Evolutionary conservation across 2,329 filamentous ascomycete genomes (phyloP).

Genomic region (Nemania diffusa): DNA sequence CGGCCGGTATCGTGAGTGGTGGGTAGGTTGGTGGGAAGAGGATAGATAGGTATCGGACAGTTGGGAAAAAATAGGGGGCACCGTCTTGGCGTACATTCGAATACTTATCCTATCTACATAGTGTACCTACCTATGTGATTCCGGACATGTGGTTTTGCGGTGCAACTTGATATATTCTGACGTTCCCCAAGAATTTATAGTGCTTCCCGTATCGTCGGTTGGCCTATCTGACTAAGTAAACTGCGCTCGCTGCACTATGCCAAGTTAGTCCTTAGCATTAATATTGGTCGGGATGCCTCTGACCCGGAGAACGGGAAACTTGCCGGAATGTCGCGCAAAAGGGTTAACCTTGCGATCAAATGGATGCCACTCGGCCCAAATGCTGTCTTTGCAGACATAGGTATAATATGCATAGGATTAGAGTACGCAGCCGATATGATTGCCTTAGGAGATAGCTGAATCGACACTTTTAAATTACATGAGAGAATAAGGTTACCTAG

Average conservation of each 20-base stretch:
- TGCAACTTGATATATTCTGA: background rate
- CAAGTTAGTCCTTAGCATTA: no score
- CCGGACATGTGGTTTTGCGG: background rate
- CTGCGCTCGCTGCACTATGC: no score
- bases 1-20: slow-evolving; percentile 25
- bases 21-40: background rate
- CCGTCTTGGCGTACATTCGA: slow-evolving; percentile 28
- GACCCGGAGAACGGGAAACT: slow-evolving; percentile 12
- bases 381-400: no score
- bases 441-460: no score
- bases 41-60: slow-evolving; percentile 14
- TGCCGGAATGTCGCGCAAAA: background rate
- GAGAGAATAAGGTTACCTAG: no score
- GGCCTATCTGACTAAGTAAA: no score
- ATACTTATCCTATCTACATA: background rate
- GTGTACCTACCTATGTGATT: background rate
- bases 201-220: no score
- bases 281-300: slow-evolving; percentile 1
- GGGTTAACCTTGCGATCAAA: background rate
- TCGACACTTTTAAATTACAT: no score
- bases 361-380: slow-evolving; percentile 1
- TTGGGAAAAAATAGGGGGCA: slow-evolving; percentile 27
- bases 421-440: no score
- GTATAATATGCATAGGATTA: no score
- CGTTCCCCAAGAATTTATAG: background rate